A percentile compares a stretch with the other conserved stretches of the same genome.
These are phyloP conservation scores for Coelastrella sp. DNA, from an alignment of 139 green algal species.

Conservation along the genomic window DNA sequence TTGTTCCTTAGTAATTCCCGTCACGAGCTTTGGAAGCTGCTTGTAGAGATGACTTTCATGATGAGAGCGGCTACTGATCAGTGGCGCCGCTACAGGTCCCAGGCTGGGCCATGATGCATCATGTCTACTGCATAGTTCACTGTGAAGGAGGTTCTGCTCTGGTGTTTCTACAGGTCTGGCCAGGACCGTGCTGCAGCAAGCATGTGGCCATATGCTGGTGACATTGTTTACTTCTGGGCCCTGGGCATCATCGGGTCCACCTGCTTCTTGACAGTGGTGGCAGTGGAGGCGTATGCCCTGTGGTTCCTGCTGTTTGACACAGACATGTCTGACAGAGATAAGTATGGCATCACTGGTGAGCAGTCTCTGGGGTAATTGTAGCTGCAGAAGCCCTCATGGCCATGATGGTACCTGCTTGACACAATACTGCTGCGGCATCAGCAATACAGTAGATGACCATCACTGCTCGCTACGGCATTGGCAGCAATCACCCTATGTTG, in stretches of 20 bases:
- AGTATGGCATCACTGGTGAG: conserved; percentile 23
- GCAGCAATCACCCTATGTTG: not conserved
- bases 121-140: not conserved
- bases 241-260: not conserved
- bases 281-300: conserved; percentile 25
- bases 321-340: not conserved
- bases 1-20: no score
- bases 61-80: not conserved
- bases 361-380: not conserved
- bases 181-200: not conserved
- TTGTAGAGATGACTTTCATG: no score
- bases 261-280: conserved; percentile 16
- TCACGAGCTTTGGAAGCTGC: no score
- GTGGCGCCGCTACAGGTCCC: not conserved
- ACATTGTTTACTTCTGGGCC: conserved; percentile 10
- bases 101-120: not conserved
- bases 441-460: not conserved
- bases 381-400: not conserved
- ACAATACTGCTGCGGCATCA: not conserved
- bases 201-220: conserved; percentile 23
- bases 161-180: not conserved
- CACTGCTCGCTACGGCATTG: not conserved
- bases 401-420: not conserved
- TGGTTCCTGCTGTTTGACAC: conserved; percentile 19
- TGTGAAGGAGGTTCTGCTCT: not conserved